These are phyloP conservation scores for Peziza echinospora DNA, from an alignment of 495 filamentous ascomycete species.

Conservation along the genomic window DNA sequence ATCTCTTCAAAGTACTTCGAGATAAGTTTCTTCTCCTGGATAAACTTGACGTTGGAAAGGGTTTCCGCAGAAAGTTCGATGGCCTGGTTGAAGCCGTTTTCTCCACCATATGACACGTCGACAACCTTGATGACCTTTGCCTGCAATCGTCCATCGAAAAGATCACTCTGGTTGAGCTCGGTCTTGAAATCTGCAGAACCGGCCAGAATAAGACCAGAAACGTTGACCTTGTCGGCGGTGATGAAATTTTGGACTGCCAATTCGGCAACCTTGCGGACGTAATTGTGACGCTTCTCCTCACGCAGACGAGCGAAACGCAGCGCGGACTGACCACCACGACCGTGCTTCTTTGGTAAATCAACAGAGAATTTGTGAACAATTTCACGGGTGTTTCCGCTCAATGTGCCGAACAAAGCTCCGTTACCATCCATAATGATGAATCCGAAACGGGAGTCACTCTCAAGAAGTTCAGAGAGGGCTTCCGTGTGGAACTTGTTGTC, in stretches of 20 bases:
- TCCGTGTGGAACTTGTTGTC: slow-evolving; percentile 99
- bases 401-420: slow-evolving; percentile 84
- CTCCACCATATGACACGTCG: slow-evolving; percentile 93
- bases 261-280: slow-evolving; percentile 95
- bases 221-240: slow-evolving; percentile 92
- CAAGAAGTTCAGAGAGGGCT: slow-evolving; percentile 81
- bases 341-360: slow-evolving; percentile 97
- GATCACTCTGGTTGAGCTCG: slow-evolving; percentile 87
- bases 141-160: slow-evolving; percentile 82
- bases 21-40: slow-evolving; percentile 99
- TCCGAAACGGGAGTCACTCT: slow-evolving; percentile 96
- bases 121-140: slow-evolving; percentile 97
- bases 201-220: slow-evolving; percentile 79
- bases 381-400: slow-evolving; percentile 90
- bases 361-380: slow-evolving; percentile 94
- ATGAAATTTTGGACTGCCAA: slow-evolving; percentile 96
- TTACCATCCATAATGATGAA: slow-evolving; percentile 99
- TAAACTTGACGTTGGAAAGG: slow-evolving; percentile 97
- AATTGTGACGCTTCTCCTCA: slow-evolving; percentile 99
- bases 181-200: slow-evolving; percentile 99
- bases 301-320: slow-evolving; percentile 97
- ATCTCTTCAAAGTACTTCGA: slow-evolving; percentile 98
- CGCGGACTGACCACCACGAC: slow-evolving; percentile 96
- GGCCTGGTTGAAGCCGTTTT: slow-evolving; percentile 98
- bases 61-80: slow-evolving; percentile 90